Base-by-base conservation (phyloP, 345 rosid genomes). In the Clarkia xantiana region DNA sequence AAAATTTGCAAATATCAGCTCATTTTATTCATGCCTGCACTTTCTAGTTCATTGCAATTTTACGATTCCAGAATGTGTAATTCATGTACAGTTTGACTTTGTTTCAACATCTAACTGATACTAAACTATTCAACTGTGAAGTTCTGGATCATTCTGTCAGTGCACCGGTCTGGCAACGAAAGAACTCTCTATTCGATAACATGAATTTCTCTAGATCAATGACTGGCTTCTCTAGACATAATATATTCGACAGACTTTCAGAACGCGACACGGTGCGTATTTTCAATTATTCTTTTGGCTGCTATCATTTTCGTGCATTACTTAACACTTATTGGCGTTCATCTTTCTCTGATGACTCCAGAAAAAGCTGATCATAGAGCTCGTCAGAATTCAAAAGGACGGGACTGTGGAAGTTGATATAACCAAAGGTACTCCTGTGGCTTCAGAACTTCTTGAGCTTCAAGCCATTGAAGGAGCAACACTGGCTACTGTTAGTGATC, bases 321-420 rank as follows among this genome's bases (percentile, higher is more conserved):
- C 10, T 55, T 23, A 40, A 6, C 10, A 14, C 38, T 59, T 61
- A 49, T 38, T 11, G 13, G 20, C 49, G 41, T 57, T 23, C 15
- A 11, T 56, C 23, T 41, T 62, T 51, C 48, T 61, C 34, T 40
- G 12, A 29, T 47, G 36, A 56, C 44, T 59, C 57, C 80, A 91
- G 98, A 74, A 79, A 61, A 81, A 84, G 59, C 78, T 91, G 45
- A 78, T 84, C 62, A 79, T 81, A 51, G 82, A 91, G 69, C 75
- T 91, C 46, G 85, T 91, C 59, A 81, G 71, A 65, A 81, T 84
- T 62, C 96, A 91, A 78, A 84, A 78, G 52, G 93, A 91, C 36
- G 98, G 98, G 57, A 91, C 93, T 0, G 96, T 91, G 51, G 93
- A 79, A 70, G 96, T 91, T 60, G 93, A 88, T 64, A 65, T 91